These are phyloP conservation scores for Coccinonectria pachysandricola DNA, from an alignment of 2,329 filamentous ascomycete species.

Conservation along the genomic window DNA sequence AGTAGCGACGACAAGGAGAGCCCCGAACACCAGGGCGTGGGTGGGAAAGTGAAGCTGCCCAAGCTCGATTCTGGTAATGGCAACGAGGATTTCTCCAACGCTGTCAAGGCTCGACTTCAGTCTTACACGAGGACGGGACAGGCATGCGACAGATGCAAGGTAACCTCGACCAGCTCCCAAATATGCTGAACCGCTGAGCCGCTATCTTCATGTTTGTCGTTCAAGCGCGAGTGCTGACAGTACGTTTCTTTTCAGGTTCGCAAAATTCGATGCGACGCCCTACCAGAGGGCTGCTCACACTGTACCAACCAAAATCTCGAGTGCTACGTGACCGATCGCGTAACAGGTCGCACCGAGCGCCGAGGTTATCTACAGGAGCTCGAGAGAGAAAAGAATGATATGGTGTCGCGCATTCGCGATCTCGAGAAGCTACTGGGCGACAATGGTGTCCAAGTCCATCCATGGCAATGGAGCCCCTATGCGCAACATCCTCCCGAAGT, in stretches of 20 bases:
- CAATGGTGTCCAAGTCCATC: constrained; percentile 49
- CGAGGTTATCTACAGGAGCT: constrained; percentile 70
- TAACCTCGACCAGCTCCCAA: too few species aligned
- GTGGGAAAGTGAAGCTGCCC: constrained; percentile 36
- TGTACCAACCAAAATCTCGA: constrained; percentile 67
- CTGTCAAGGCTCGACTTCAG: constrained; percentile 45
- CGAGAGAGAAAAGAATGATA: constrained; percentile 59
- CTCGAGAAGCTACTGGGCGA: constrained; percentile 56
- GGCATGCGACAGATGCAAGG: constrained; percentile 83
- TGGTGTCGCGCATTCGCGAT: constrained; percentile 56
- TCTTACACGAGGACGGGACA: constrained; percentile 61
- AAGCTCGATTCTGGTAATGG: constrained; percentile 38
- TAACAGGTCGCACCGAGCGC: constrained; percentile 69
- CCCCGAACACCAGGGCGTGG: constrained; percentile 14
- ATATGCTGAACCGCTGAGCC: constrained; percentile 2
- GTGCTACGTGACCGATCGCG: constrained; percentile 78
- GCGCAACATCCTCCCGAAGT: constrained; percentile 17
- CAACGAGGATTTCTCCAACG: constrained; percentile 41
- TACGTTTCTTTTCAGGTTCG: constrained; percentile 62
- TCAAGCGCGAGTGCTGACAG: too few species aligned
- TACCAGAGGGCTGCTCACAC: constrained; percentile 71
- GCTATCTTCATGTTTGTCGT: too few species aligned
- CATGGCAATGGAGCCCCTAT: constrained; percentile 30
- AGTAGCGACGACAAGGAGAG: constrained; percentile 24
- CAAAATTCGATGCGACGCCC: constrained; percentile 79